Percentiles rank a stretch among this genome's conserved stretches.
Evolutionary conservation across 192 early-diverging fungal genomes (phyloP).

Genomic region (Haplosporangium gracile): DNA sequence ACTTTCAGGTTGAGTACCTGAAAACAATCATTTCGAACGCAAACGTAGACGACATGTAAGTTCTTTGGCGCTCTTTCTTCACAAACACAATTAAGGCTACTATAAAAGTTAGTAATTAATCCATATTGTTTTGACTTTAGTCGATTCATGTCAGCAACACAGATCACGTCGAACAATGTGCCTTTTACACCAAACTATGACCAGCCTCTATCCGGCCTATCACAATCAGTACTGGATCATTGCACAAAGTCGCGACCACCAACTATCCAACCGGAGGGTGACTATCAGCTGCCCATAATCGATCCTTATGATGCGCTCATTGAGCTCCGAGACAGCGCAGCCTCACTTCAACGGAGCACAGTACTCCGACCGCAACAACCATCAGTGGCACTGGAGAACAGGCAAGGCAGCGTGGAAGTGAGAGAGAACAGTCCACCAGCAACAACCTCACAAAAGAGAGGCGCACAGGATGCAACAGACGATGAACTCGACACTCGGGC

Average conservation of each 20-base stretch:
- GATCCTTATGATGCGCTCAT: constrained; percentile 23
- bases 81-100: neutral
- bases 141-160: constrained; percentile 19
- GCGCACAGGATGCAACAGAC: neutral
- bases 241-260: neutral
- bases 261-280: neutral
- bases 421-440: neutral
- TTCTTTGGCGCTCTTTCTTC: neutral
- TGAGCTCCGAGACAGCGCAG: neutral
- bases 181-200: neutral
- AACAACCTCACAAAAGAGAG: constrained; percentile 19
- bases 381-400: neutral
- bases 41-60: constrained; percentile 33
- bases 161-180: constrained; percentile 11
- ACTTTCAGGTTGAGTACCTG: constrained; percentile 28
- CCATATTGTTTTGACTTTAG: constrained; percentile 17
- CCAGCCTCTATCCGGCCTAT: constrained; percentile 13
- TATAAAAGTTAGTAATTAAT: neutral
- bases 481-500: neutral
- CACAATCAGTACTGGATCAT: constrained; percentile 21
- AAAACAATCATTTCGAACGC: constrained; percentile 19
- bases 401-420: neutral
- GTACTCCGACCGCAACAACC: neutral
- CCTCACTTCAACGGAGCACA: neutral
- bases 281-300: constrained; percentile 17